Conservation (phyloP, 2,329 filamentous ascomycete species). For the Penicillium aurantiogriseum region DNA sequence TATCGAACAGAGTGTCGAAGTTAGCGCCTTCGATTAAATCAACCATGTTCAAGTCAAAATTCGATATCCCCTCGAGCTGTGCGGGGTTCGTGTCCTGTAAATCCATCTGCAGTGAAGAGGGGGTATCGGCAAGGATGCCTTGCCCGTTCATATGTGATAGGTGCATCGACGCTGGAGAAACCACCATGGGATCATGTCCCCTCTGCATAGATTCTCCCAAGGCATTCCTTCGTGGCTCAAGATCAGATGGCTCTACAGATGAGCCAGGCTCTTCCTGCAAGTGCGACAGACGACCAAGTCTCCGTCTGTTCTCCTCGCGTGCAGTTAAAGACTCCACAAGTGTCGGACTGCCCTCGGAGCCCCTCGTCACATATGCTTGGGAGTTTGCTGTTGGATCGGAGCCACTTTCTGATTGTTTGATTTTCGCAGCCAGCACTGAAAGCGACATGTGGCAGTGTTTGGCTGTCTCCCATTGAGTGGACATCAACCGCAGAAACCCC, state of each 20-base stretch:
- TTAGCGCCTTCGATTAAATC: slow-evolving; percentile 35
- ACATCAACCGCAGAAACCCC: slow-evolving; percentile 36
- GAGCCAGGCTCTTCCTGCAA: background rate
- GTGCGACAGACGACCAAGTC: background rate
- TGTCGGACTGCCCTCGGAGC: background rate
- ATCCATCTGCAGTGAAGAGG: slow-evolving; percentile 4
- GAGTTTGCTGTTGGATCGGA: background rate
- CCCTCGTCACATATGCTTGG: slow-evolving; percentile 12
- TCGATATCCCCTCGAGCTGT: slow-evolving; percentile 16
- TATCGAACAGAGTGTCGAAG: slow-evolving; percentile 34
- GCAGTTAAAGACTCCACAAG: background rate
- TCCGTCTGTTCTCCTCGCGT: background rate
- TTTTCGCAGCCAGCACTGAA: slow-evolving; percentile 33
- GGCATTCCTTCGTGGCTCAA: background rate
- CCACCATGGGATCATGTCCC: background rate
- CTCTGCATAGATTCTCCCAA: background rate
- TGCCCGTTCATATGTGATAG: background rate
- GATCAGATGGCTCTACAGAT: background rate
- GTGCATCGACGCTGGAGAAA: background rate
- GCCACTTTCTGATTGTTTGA: slow-evolving; percentile 20
- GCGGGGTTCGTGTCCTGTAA: slow-evolving; percentile 8
- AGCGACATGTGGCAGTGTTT: slow-evolving; percentile 41
- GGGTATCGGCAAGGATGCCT: background rate
- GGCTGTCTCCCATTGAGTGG: slow-evolving; percentile 41
- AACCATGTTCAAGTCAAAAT: slow-evolving; percentile 34